These are phyloP conservation scores for Fagopyrum tataricum DNA, from an alignment of 148 eudicot genomes.

Conservation along the genomic window DNA sequence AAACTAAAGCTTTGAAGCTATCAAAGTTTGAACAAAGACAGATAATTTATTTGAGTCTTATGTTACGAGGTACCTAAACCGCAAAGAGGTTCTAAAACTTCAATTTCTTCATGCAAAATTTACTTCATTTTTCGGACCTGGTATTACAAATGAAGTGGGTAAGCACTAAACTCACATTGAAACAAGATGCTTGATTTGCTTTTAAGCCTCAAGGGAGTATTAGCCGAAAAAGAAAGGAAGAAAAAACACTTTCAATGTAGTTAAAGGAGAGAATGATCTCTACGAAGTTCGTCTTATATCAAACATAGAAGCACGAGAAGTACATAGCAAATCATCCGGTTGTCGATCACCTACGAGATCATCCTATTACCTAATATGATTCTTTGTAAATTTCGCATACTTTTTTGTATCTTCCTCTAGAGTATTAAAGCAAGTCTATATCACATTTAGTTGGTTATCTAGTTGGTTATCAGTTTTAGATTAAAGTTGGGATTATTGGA, in stretches of 20 bases:
- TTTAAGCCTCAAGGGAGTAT: neutral
- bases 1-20: slow-evolving; percentile 69
- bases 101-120: slow-evolving; percentile 60
- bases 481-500: too few species aligned
- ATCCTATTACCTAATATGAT: neutral
- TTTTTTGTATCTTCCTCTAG: neutral
- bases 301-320: slow-evolving; percentile 36
- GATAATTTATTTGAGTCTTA: slow-evolving; percentile 28
- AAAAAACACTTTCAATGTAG: slow-evolving; percentile 25
- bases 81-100: slow-evolving; percentile 1
- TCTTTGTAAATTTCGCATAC: slow-evolving; percentile 1
- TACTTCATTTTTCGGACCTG: slow-evolving; percentile 95
- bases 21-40: slow-evolving; percentile 90
- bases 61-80: neutral
- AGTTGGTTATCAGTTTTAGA: too few species aligned
- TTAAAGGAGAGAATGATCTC: slow-evolving; percentile 48
- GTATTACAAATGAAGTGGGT: slow-evolving; percentile 87
- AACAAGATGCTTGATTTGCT: neutral
- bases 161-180: slow-evolving; percentile 21
- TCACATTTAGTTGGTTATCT: too few species aligned
- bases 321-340: neutral
- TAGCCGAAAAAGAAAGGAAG: neutral
- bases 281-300: slow-evolving; percentile 91
- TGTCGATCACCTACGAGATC: neutral
- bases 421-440: neutral